These are phyloP conservation scores for Lipomyces anomalus DNA, from an alignment of 805 yeast species.

Conservation along the genomic window DNA sequence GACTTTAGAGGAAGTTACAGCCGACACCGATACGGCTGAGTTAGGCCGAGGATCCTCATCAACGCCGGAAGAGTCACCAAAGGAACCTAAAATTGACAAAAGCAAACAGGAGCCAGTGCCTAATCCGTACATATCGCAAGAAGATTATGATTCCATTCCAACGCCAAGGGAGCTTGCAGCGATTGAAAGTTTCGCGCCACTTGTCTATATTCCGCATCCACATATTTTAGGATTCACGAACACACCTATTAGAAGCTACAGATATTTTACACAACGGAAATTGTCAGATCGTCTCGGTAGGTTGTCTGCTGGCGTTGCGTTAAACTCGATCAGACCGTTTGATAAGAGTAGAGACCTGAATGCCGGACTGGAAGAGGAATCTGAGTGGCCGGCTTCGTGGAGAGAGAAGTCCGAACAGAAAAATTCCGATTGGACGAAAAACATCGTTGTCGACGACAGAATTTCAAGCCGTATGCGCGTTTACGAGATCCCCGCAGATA, in stretches of 20 bases:
- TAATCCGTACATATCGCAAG: slow-evolving; percentile 58
- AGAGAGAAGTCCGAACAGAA: slow-evolving; percentile 66
- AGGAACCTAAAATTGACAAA: slow-evolving; percentile 30
- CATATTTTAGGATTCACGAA: slow-evolving; percentile 72
- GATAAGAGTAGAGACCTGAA: slow-evolving; percentile 38
- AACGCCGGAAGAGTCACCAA: slow-evolving; percentile 5
- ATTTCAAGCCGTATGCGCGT: slow-evolving; percentile 45
- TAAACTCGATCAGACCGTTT: slow-evolving; percentile 52
- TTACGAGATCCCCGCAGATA: slow-evolving; percentile 25
- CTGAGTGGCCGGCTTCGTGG: slow-evolving; percentile 85
- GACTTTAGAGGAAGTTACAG: slow-evolving; percentile 10
- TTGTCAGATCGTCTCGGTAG: slow-evolving; percentile 61
- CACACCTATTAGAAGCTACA: slow-evolving; percentile 67
- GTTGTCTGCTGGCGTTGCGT: slow-evolving; percentile 48
- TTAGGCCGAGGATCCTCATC: slow-evolving; percentile 3
- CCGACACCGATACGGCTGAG: slow-evolving; percentile 1
- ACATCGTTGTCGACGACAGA: slow-evolving; percentile 62
- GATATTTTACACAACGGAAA: slow-evolving; percentile 71
- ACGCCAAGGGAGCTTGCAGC: slow-evolving; percentile 50
- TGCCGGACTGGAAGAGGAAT: slow-evolving; percentile 57
- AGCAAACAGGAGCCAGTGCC: slow-evolving; percentile 43
- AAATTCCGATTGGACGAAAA: slow-evolving; percentile 83
- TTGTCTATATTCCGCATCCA: slow-evolving; percentile 68
- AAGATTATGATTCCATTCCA: slow-evolving; percentile 48
- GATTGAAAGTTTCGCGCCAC: slow-evolving; percentile 44